phyloP scores from a whole-genome alignment of 2,329 filamentous ascomycete genomes.

The Ophiostoma australiae region DNA sequence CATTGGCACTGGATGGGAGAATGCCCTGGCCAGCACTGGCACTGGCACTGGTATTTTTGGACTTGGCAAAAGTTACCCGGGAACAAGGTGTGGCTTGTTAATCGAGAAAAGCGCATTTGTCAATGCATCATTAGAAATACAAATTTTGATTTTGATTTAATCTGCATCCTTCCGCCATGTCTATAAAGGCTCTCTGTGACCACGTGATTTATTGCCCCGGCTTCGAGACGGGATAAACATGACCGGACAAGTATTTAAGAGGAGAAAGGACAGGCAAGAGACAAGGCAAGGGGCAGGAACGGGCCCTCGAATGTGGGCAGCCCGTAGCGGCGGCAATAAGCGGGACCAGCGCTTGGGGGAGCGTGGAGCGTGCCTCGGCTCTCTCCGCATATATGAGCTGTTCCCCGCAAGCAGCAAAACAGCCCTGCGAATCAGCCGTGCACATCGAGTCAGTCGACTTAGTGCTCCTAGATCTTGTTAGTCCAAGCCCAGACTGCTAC shows the following conservation, averaged over 20 bases:
- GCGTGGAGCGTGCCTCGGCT: background rate
- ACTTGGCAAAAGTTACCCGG: background rate
- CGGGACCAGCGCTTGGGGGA: background rate
- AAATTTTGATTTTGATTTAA: too few relatives aligned
- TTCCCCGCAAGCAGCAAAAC: constrained; percentile 8
- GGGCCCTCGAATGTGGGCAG: background rate
- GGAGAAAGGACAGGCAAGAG: background rate
- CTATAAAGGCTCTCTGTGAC: background rate
- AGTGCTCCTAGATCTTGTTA: background rate
- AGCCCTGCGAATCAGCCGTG: background rate
- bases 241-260: background rate
- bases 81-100: background rate
- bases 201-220: constrained; percentile 5
- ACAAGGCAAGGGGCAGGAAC: background rate
- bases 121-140: background rate
- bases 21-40: background rate
- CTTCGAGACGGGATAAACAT: background rate
- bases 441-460: background rate
- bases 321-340: constrained; percentile 14
- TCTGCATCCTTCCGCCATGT: background rate
- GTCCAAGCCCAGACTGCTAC: background rate
- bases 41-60: background rate
- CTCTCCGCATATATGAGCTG: background rate
- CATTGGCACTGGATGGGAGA: background rate
- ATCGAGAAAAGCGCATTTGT: background rate